Evolutionary conservation across 768 basidiomycete genomes (phyloP), one percentile per base, ranked within the genome.

Genomic region (Cyclocybe aegerita): DNA sequence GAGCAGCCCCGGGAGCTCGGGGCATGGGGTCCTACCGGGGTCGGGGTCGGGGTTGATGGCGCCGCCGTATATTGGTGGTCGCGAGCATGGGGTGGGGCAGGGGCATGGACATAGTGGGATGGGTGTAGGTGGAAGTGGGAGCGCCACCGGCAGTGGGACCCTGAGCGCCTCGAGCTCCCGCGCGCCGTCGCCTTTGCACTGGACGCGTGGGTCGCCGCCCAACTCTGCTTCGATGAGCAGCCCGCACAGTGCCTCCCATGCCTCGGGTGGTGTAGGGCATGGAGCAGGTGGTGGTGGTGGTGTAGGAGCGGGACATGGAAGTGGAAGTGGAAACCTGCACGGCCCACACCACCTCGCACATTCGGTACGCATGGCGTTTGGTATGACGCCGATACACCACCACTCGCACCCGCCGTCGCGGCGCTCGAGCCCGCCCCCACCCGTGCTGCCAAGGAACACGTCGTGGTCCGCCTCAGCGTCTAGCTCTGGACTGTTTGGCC

Each of bases 281-380:
- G n/a, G n/a, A n/a, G n/a, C n/a, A n/a, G 4, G 23, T 23, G 23
- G 23, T 23, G 23, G 23, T 2, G 23, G 2, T 23, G 23, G 23
- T 2, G 23, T 23, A 4, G 23, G 23, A 4, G 23, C 23, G 23
- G 23, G 23, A 4, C 23, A 23, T 4, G 23, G 23, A 23, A 23
- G 23, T 23, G 23, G 23, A 4, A 23, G 23, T 23, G 23, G 23
- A 43, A 4, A 29, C 30, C 10, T 11, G 43, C 43, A 32, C 23
- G 43, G 33, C 10, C 31, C 84, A 51, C 78, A 81, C 52, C 83
- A 89, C 61, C 79, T 95, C 34, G 90, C 89, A 4, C 88, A 91
- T 61, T 90, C 87, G 0, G 87, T 96, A 16, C 83, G 90, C 35
- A 76, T 86, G 31, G 93, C 93, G 42, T 97, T 97, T 56, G 91